A percentile compares a stretch with the other conserved stretches of the same genome.
Conservation (phyloP, 768 basidiomycete genomes). For the Podaxis pistillaris region DNA sequence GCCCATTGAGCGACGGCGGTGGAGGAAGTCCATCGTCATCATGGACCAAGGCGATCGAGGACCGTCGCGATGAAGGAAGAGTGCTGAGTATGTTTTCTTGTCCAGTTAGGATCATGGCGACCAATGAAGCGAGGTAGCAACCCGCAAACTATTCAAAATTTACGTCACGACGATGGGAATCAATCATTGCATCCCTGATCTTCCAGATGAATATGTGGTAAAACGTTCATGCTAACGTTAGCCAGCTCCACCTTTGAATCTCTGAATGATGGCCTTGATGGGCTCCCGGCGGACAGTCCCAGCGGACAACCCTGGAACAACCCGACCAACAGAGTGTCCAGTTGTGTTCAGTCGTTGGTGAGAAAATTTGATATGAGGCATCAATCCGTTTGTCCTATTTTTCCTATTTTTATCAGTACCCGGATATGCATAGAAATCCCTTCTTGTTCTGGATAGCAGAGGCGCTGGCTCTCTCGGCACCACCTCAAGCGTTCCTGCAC, state of each 20-base stretch:
- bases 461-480: no score
- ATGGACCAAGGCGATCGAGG: background rate
- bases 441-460: no score
- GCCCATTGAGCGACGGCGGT: background rate
- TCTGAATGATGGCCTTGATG: background rate
- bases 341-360: no score
- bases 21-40: background rate
- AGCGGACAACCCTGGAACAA: no score
- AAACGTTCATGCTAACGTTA: background rate
- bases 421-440: no score
- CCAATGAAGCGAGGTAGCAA: background rate
- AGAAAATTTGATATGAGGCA: no score
- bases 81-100: background rate
- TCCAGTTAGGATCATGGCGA: constrained; percentile 4
- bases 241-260: background rate
- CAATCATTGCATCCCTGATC: background rate
- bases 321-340: no score
- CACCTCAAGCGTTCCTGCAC: no score
- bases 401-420: no score
- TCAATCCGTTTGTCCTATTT: no score
- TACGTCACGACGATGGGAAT: constrained; percentile 14
- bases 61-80: background rate
- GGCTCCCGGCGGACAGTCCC: no score
- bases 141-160: constrained; percentile 4
- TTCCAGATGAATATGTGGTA: background rate